A percentile compares a stretch with the other conserved stretches of the same genome.
Evolutionary conservation across 257 asterid genomes (phyloP).

Genomic region (Scutellaria galericulata): DNA sequence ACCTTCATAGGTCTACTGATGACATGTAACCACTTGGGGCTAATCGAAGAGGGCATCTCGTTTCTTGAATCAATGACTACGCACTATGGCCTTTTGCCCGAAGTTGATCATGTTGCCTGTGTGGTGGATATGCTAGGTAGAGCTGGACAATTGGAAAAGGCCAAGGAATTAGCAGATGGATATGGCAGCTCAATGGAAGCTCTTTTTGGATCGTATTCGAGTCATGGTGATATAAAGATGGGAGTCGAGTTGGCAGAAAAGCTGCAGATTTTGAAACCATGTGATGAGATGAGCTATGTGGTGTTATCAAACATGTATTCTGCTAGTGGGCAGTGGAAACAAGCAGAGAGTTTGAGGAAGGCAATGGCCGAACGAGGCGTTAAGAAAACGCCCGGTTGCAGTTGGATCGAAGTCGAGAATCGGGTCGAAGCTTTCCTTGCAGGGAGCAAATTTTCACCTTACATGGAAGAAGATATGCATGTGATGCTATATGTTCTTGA

Average conservation of each 20-base stretch:
- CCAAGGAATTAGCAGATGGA: conserved; percentile 44
- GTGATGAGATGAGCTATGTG: conserved; percentile 73
- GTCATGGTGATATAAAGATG: conserved; percentile 43
- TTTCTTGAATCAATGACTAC: conserved; percentile 61
- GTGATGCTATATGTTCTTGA: conserved; percentile 45
- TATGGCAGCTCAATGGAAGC: conserved; percentile 48
- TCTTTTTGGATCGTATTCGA: conserved; percentile 57
- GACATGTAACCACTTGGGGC: conserved; percentile 81
- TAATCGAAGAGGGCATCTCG: conserved; percentile 50
- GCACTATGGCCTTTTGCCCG: conserved; percentile 51
- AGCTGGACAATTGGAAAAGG: conserved; percentile 57
- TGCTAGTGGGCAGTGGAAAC: conserved; percentile 77
- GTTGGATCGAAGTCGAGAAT: conserved; percentile 74
- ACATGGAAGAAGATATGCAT: conserved; percentile 44
- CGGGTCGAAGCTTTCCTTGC: conserved; percentile 55
- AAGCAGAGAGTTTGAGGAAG: conserved; percentile 61
- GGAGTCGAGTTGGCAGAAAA: conserved; percentile 53
- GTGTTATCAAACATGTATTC: conserved; percentile 69
- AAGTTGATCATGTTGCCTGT: conserved; percentile 66
- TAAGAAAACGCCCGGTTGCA: conserved; percentile 64
- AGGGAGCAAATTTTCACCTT: conserved; percentile 42
- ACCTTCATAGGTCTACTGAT: conserved; percentile 77
- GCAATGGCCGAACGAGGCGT: conserved; percentile 58
- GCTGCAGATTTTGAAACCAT: conserved; percentile 52
- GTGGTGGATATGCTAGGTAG: conserved; percentile 74